Base-by-base conservation (phyloP, 352 stramenopile genomes). In the Pythium dissotocum region DNA sequence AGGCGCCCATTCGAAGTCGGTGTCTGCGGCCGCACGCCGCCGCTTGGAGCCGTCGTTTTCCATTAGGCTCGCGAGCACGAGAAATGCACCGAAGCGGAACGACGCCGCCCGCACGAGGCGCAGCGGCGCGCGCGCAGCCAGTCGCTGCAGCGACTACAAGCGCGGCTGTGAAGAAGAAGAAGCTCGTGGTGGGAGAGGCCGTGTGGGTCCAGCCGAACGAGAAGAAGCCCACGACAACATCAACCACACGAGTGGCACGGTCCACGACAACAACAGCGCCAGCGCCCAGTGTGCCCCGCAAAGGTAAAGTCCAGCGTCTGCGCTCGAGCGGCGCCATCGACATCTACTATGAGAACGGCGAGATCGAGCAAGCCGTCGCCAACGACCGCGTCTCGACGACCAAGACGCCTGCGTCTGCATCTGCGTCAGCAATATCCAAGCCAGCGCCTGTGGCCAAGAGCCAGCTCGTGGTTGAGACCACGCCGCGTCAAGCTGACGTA, bases 321-420 rank as follows among this genome's bases (percentile, higher is more conserved):
- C 75, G 73, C 35, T 75, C 78, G 51, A 85, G 67, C 58, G 80
- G 78, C 10, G 49, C 72, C 24, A 77, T 86, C 14, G 80, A 88
- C 52, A 76, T 86, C 30, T 82, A 78, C 58, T 86, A 84, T 56
- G 77, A 81, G 42, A 84, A 83, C 38, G 78, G 77, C 1, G 71
- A 79, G 33, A 53, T 87, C 26, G 80, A 89, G 49, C 75, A 89
- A 61, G 67, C 71, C 28, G 77, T 85, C 14, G 56, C 57, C 4
- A 77, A 73, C 48, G 75, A 85, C 9, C 79, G 79, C 51, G 65
- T 88, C 24, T 65, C 61, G 30, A 73, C 58, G 46, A 52, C 55
- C 26, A 26, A 36, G 16, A 62, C 30, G 24, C 44, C 49, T 58
- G 40, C 49, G 5, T 2, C 59, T n/a, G 21, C 51, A 16, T 14